phyloP scores from a whole-genome alignment of 306 rosid species.

The Cucumis cinereus region DNA sequence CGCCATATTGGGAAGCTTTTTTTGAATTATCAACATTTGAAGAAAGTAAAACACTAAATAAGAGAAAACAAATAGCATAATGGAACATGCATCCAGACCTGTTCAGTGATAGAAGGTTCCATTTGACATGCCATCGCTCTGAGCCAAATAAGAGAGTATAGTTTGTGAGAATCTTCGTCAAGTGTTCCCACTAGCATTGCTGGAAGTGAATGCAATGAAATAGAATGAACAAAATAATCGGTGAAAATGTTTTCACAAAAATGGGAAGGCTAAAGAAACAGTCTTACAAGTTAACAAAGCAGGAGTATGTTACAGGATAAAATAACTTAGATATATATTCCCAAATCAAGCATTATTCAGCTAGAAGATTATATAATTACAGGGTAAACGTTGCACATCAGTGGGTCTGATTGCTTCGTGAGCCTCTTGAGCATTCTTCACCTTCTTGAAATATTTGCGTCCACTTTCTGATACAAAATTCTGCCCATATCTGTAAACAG shows the following conservation, averaged over 20 bases:
- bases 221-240: slow-evolving; percentile 14
- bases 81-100: slow-evolving; percentile 32
- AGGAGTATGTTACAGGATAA: background rate
- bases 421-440: slow-evolving; percentile 99
- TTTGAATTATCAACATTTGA: background rate
- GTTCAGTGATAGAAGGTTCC: slow-evolving; percentile 65
- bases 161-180: slow-evolving; percentile 71
- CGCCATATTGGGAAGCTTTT: too few relatives aligned
- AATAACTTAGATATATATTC: background rate
- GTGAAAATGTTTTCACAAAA: slow-evolving; percentile 11
- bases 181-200: slow-evolving; percentile 57
- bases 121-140: slow-evolving; percentile 87
- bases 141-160: slow-evolving; percentile 87
- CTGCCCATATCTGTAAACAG: slow-evolving; percentile 67
- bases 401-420: slow-evolving; percentile 99
- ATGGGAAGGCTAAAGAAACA: slow-evolving; percentile 1
- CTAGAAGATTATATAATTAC: slow-evolving; percentile 27
- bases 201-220: slow-evolving; percentile 23
- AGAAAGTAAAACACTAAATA: background rate
- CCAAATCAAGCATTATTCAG: background rate
- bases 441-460: slow-evolving; percentile 75
- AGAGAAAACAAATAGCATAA: background rate
- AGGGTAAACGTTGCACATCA: slow-evolving; percentile 66
- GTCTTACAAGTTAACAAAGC: slow-evolving; percentile 7
- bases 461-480: slow-evolving; percentile 44